Evolutionary conservation across 2,329 filamentous ascomycete species (phyloP).

Genomic region (Seiridium unicorne): DNA sequence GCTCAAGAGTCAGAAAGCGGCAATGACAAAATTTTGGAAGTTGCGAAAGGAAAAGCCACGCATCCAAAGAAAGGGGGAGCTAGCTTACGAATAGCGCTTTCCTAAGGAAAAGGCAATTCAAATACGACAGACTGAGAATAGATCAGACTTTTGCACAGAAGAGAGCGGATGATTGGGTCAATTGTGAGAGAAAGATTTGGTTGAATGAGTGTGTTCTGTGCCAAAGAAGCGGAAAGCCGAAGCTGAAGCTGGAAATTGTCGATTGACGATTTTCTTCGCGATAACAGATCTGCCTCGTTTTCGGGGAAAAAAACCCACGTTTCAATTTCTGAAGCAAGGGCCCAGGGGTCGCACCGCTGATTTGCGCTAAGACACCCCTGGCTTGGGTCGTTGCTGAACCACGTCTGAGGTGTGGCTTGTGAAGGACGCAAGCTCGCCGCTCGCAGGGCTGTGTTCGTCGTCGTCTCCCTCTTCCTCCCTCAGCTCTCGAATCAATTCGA

Average conservation of each 20-base stretch:
- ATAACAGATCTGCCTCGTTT: neutral
- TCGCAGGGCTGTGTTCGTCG: neutral
- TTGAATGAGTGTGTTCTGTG: neutral
- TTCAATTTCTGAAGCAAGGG: conserved; percentile 1
- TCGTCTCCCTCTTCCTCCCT: neutral
- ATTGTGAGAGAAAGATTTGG: neutral
- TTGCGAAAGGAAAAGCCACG: neutral
- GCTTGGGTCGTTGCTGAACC: neutral
- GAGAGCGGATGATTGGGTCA: neutral
- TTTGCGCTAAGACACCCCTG: conserved; percentile 7
- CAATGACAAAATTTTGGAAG: neutral
- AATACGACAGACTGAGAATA: neutral
- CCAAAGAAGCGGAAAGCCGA: neutral
- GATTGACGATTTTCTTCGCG: conserved; percentile 2
- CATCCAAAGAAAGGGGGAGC: conserved; percentile 3
- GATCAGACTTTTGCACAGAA: neutral
- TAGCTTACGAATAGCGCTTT: conserved; percentile 7
- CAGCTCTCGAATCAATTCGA: neutral
- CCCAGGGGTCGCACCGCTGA: neutral
- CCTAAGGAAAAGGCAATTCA: neutral
- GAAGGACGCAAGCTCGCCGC: neutral
- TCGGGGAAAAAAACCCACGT: conserved; percentile 4
- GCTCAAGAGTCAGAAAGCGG: neutral
- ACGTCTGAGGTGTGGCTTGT: neutral
- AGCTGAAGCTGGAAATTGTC: neutral